Evolutionary conservation across 345 rosid species (phyloP).

Genomic region (Ricinus communis): DNA sequence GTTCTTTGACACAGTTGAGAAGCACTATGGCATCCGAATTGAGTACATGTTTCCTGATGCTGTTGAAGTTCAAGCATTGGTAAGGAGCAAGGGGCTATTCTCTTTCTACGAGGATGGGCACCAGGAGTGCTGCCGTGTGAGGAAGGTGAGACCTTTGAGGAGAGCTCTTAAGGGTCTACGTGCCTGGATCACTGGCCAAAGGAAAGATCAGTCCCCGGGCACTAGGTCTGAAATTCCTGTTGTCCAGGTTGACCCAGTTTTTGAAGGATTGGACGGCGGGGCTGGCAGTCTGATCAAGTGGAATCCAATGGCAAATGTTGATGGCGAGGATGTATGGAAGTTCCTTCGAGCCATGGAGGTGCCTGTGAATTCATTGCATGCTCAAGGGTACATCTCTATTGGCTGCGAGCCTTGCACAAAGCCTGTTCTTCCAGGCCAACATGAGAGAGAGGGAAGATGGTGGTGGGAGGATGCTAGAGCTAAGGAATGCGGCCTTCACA

Average conservation of each 20-base stretch:
- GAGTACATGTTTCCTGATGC: constrained; percentile 98
- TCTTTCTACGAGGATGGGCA: constrained; percentile 96
- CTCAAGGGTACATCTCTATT: constrained; percentile 77
- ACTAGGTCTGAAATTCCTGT: constrained; percentile 85
- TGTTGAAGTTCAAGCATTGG: constrained; percentile 87
- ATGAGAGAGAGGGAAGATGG: constrained; percentile 99
- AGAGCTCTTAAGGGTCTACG: constrained; percentile 86
- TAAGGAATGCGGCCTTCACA: constrained; percentile 94
- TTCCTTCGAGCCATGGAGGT: constrained; percentile 85
- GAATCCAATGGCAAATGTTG: constrained; percentile 87
- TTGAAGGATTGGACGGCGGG: constrained; percentile 90
- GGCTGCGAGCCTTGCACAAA: constrained; percentile 99
- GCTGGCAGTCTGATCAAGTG: constrained; percentile 89
- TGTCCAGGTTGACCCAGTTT: constrained; percentile 87
- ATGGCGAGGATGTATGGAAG: constrained; percentile 74
- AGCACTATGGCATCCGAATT: constrained; percentile 70
- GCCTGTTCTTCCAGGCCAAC: constrained; percentile 93
- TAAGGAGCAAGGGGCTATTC: constrained; percentile 86
- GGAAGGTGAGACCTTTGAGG: constrained; percentile 91
- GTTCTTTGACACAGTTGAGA: constrained; percentile 71
- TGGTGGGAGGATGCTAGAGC: constrained; percentile 99
- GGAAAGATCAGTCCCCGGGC: constrained; percentile 93
- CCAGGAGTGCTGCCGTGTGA: constrained; percentile 95
- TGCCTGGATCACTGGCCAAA: constrained; percentile 97
- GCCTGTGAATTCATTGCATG: constrained; percentile 76